These are phyloP conservation scores for Magnusiomyces suaveolens DNA, from an alignment of 1,139 yeast species.

Conservation along the genomic window DNA sequence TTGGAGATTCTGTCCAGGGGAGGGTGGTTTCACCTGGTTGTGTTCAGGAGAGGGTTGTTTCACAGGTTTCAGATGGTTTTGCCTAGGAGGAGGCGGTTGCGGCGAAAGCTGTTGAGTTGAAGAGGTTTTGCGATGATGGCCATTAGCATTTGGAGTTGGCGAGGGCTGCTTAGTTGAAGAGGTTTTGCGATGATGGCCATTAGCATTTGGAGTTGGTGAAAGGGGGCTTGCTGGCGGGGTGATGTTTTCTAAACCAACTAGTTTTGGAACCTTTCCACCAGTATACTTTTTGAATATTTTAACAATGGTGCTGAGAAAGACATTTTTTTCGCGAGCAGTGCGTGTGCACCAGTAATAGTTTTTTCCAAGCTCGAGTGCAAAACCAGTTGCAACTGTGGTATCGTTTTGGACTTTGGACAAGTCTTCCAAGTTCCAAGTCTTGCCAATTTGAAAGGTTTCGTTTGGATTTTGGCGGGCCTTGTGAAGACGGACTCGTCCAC, in stretches of 20 bases:
- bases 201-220: too few species aligned
- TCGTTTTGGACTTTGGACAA: constrained; percentile 50
- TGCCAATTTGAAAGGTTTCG: constrained; percentile 76
- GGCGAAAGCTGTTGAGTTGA: too few species aligned
- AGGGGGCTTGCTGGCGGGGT: not conserved
- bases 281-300: constrained; percentile 59
- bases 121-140: too few species aligned
- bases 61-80: too few species aligned
- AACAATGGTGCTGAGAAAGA: constrained; percentile 54
- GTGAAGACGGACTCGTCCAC: constrained; percentile 65
- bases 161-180: too few species aligned
- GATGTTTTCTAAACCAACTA: constrained; percentile 35
- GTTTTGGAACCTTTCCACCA: constrained; percentile 55
- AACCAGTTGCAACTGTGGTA: constrained; percentile 32
- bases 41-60: too few species aligned
- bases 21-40: too few species aligned
- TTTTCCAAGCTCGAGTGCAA: constrained; percentile 58
- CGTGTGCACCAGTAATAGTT: constrained; percentile 79
- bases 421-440: constrained; percentile 85
- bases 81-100: too few species aligned
- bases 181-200: too few species aligned
- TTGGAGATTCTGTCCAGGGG: too few species aligned
- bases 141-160: too few species aligned
- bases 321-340: constrained; percentile 55
- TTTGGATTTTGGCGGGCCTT: constrained; percentile 76